phyloP scores from a whole-genome alignment of 257 asterid genomes.

The Nicotiana paniculata region DNA sequence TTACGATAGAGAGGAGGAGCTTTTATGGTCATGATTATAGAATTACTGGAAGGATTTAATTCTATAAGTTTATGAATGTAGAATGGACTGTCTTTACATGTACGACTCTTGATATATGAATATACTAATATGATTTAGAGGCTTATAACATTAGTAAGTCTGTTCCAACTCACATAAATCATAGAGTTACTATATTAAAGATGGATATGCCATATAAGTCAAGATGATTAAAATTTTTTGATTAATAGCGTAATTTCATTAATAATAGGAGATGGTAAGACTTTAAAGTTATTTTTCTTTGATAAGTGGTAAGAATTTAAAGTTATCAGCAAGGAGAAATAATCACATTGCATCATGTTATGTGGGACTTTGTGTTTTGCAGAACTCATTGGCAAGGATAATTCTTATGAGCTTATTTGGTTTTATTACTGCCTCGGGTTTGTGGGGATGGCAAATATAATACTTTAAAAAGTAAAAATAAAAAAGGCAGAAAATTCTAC shows the following conservation, averaged over 20 bases:
- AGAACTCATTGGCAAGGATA: not conserved
- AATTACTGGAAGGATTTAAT: not conserved
- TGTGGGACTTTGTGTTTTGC: not conserved
- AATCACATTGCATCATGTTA: not conserved
- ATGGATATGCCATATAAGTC: not conserved
- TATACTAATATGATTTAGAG: not conserved
- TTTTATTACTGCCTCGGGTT: not conserved
- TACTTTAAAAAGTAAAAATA: too few species aligned
- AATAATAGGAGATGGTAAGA: not conserved
- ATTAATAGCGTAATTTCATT: not conserved
- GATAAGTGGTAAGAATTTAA: not conserved
- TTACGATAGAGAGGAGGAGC: not conserved
- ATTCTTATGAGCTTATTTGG: not conserved
- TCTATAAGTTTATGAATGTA: not conserved
- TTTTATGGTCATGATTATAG: not conserved
- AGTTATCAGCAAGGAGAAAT: not conserved
- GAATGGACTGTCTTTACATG: not conserved
- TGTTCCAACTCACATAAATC: not conserved
- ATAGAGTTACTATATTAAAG: not conserved
- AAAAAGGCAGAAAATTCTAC: too few species aligned
- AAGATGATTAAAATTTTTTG: not conserved
- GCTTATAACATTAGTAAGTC: not conserved
- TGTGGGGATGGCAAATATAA: too few species aligned
- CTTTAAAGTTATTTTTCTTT: not conserved
- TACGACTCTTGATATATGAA: not conserved